Conservation (phyloP, 1,139 yeast genomes). For the Pichia sp. region DNA sequence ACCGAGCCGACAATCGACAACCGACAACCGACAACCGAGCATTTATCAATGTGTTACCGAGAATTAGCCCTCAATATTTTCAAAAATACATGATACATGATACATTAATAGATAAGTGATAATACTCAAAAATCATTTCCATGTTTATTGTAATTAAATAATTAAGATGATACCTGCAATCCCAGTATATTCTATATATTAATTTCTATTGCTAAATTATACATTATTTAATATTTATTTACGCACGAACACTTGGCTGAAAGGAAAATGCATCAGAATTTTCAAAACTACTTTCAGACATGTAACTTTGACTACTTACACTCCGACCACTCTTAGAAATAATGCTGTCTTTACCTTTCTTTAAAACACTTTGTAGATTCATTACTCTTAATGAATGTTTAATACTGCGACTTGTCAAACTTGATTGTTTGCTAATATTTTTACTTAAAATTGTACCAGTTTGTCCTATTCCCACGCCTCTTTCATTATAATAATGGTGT, state of each 20-base stretch:
- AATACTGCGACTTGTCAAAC: neutral
- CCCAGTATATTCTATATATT: too few relatives aligned
- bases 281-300: neutral
- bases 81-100: too few relatives aligned
- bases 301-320: neutral
- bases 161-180: too few relatives aligned
- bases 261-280: neutral
- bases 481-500: neutral
- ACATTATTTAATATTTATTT: neutral
- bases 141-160: too few relatives aligned
- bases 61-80: too few relatives aligned
- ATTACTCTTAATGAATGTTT: constrained; percentile 8
- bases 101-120: too few relatives aligned
- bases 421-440: neutral
- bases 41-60: too few relatives aligned
- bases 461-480: too few relatives aligned
- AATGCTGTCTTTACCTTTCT: neutral
- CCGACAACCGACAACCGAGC: neutral
- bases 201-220: too few relatives aligned
- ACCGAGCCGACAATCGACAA: neutral
- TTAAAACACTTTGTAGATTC: constrained; percentile 8
- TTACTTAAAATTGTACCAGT: neutral
- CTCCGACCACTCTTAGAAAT: neutral
- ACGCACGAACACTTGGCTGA: neutral
- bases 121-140: too few relatives aligned